Conservation (phyloP, 345 rosid genomes). For the Camelina laxa region DNA sequence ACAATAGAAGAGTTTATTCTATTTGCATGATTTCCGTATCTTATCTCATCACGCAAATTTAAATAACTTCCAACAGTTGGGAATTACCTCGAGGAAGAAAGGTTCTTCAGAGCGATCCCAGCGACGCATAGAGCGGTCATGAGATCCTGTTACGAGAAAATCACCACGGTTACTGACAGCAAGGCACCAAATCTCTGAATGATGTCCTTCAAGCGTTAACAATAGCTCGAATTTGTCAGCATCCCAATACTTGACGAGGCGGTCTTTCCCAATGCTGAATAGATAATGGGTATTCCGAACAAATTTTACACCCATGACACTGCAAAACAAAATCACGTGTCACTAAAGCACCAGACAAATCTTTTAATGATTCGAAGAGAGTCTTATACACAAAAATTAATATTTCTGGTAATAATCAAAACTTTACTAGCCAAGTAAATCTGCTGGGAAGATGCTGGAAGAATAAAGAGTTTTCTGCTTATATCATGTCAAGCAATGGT, state of each 20-base stretch:
- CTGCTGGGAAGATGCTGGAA: not conserved
- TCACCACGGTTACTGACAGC: conserved; percentile 86
- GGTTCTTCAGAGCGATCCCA: conserved; percentile 99
- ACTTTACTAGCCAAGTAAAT: not conserved
- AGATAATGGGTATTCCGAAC: conserved; percentile 87
- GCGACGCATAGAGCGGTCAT: conserved; percentile 93
- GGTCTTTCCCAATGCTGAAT: conserved; percentile 94
- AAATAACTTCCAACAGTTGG: conserved; percentile 6
- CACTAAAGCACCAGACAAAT: conserved; percentile 32
- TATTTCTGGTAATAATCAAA: not conserved
- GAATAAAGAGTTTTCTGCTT: not conserved
- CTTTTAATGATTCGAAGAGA: not conserved
- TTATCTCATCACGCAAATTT: not conserved
- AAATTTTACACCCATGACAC: conserved; percentile 95
- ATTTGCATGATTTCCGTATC: not conserved
- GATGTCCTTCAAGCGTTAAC: conserved; percentile 93
- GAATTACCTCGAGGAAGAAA: conserved; percentile 84
- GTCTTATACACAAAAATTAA: not conserved
- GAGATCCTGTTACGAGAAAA: conserved; percentile 96
- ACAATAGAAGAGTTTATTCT: not conserved
- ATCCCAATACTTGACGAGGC: conserved; percentile 95
- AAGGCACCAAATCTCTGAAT: conserved; percentile 93
- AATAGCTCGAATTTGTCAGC: conserved; percentile 96
- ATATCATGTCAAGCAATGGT: not conserved
- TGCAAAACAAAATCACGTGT: conserved; percentile 50